These are phyloP conservation scores for Fusarium zealandicum DNA, from an alignment of 2,329 filamentous ascomycete species.

Conservation along the genomic window DNA sequence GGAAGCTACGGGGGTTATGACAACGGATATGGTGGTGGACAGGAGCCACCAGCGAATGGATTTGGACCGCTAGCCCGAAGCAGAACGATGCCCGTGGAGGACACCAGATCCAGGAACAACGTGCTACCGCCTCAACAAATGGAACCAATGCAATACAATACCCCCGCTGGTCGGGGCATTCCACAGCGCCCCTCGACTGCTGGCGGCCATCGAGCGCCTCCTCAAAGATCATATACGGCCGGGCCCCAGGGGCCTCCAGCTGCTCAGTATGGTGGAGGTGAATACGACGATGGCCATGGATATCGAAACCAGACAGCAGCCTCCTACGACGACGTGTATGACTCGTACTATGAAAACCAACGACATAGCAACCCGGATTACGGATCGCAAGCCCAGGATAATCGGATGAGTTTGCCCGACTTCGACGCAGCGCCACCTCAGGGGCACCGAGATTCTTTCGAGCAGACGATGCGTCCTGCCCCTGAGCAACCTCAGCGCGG, in stretches of 20 bases:
- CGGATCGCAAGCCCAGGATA: conserved; percentile 27
- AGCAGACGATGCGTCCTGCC: conserved; percentile 54
- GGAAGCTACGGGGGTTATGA: conserved; percentile 41
- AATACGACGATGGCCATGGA: conserved; percentile 44
- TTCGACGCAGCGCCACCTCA: conserved; percentile 51
- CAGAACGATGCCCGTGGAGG: conserved; percentile 66
- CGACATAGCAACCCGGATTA: conserved; percentile 41
- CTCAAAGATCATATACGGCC: conserved; percentile 59
- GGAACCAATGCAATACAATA: conserved; percentile 57
- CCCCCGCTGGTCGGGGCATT: conserved; percentile 53
- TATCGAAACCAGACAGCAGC: conserved; percentile 42
- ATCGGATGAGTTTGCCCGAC: conserved; percentile 47
- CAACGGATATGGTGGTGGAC: conserved; percentile 40
- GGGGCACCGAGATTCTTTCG: conserved; percentile 54
- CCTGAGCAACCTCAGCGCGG: conserved; percentile 56
- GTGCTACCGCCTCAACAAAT: conserved; percentile 47
- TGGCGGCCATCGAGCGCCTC: conserved; percentile 58
- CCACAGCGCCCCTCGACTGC: conserved; percentile 65
- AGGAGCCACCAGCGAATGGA: conserved; percentile 47
- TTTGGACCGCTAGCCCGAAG: conserved; percentile 64
- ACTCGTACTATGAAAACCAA: conserved; percentile 59
- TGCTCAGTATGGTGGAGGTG: conserved; percentile 43
- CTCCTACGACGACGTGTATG: conserved; percentile 61
- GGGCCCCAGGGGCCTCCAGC: conserved; percentile 49
- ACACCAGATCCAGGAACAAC: conserved; percentile 52